Base-by-base conservation (phyloP, 2,329 filamentous ascomycete genomes). In the Colletotrichum limetticola region DNA sequence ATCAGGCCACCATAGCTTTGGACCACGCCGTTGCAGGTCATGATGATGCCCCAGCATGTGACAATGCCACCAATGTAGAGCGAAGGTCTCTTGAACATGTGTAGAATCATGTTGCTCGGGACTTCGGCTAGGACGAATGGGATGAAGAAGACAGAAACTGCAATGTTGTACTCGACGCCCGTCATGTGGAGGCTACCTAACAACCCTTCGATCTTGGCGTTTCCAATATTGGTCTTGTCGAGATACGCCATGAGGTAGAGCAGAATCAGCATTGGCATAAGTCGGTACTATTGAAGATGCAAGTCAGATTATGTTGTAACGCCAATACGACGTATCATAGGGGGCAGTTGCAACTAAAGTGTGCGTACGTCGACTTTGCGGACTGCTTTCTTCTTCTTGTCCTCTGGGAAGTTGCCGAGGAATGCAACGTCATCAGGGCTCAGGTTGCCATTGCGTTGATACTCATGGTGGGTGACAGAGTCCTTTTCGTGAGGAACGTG, bases 131-230 rank as follows among this genome's bases (percentile, higher is more conserved):
- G 52, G 11, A 92, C 91, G 78, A 92, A 92, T 4, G 87, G 86
- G 76, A 92, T 85, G 77, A 91, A 92, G 80, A 92, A 92, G 66
- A 89, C 78, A 1, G 88, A 90, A 1, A 92, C 83, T 1, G 91
- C 85, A 7, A 82, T 81, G 74, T 92, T 92, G 82, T 91, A 92
- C 72, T 91, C 88, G 72, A 90, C 87, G 42, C 85, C 85, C 12
- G 76, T 81, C 57, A 92, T 78, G 0, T 81, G 75, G 4, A 91
- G 83, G 49, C 89, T 88, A 42, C 83, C 83, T 60, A 89, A 86
- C 4, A 91, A 79, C 0, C 88, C 88, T 8, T 88, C 88, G 9
- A 91, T 78, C 74, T 84, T 86, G 3, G 88, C 88, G 78, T 91
- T 91, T 30, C 88, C 86, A 11, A 76, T 75, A 37, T 76, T 76